Evolutionary conservation across 257 asterid species (phyloP), one percentile per base, ranked within the genome.

Genomic region (Striga asiatica): DNA sequence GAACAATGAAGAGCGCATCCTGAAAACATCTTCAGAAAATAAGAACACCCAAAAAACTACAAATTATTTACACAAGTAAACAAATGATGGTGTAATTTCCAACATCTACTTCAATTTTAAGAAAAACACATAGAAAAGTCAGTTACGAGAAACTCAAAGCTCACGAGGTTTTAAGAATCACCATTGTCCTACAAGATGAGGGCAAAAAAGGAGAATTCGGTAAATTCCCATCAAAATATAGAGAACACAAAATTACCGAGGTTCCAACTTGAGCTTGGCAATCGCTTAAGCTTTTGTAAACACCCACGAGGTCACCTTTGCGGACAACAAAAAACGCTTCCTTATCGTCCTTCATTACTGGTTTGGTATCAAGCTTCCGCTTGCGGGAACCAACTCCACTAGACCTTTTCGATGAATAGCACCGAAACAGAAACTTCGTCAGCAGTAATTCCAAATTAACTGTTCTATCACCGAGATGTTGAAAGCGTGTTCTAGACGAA

Each of bases 231-330:
- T 17, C 43, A 39, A n/a, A 39, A 39, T 3, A 5, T 39, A 14
- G 16, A 39, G 47, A 39, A 39, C 7, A 39, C 16, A 39, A 14
- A 22, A 46, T 60, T 84, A 92, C 99, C 83, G 97, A 84, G 41
- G 85, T 74, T 76, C 97, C 97, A 50, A 76, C 97, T 92, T 88
- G 99, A 56, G 84, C 79, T 41, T 84, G 95, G 58, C 95, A 92
- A 63, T 92, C 97, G 51, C 78, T 84, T 55, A 92, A 73, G 71
- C 83, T 88, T 77, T 81, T 88, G 84, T 84, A 92, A 13, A 92
- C 80, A 60, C 97, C 99, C 31, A 88, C 78, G 16, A 88, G 60
- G 58, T 88, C 95, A n/a, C 21, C 97, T 74, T 92, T 92, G 59
- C 97, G 91, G 34, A 84, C 94, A 64, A 88, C 99, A 12, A 80